Evolutionary conservation across 73 alveolate genomes (phyloP).

Genomic region (Symbiodinium pilosum): DNA sequence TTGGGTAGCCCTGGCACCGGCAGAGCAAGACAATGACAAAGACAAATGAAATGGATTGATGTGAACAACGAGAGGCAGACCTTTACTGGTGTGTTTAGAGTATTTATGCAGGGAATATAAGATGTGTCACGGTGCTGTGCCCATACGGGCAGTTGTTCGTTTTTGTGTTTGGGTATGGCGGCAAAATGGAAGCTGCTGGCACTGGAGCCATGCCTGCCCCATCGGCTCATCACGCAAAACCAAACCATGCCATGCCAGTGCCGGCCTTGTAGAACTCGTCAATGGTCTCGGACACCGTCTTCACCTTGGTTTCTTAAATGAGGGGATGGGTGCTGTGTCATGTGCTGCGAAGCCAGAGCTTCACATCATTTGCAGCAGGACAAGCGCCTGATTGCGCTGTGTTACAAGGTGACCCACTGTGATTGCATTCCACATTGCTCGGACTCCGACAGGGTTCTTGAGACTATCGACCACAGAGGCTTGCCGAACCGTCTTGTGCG

Average conservation of each 20-base stretch:
- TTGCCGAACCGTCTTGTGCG: constrained; percentile 58
- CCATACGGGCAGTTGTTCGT: no score
- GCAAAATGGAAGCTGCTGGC: background rate
- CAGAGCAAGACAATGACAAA: background rate
- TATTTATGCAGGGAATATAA: no score
- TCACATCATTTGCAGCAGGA: background rate
- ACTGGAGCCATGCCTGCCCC: background rate
- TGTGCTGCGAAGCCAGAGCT: background rate
- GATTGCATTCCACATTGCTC: background rate
- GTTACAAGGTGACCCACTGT: background rate
- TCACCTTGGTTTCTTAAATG: no score
- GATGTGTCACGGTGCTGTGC: no score
- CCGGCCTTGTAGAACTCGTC: constrained; percentile 82
- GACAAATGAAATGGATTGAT: no score
- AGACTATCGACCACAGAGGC: constrained; percentile 92
- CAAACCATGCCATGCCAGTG: background rate
- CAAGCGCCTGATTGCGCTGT: background rate
- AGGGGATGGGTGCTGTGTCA: no score
- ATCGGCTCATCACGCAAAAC: background rate
- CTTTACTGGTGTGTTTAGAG: no score
- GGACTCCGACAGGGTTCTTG: constrained; percentile 63
- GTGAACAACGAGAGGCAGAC: no score
- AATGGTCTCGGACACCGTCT: constrained; percentile 80
- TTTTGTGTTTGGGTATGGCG: background rate
- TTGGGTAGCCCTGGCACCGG: constrained; percentile 59